Evolutionary conservation across 2,329 filamentous ascomycete species (phyloP).

Genomic region (Xylogone sp.): DNA sequence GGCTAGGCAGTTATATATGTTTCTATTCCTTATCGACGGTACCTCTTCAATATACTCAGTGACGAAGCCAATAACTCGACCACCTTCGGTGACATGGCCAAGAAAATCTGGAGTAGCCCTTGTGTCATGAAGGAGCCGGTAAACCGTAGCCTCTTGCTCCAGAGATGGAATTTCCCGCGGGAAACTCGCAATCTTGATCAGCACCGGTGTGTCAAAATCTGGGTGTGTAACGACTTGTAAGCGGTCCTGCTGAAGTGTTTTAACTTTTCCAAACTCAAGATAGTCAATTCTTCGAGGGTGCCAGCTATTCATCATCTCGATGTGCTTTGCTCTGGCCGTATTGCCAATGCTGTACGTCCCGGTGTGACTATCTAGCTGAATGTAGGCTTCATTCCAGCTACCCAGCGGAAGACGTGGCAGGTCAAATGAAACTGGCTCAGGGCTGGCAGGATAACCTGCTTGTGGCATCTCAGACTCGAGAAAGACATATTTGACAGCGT

Average conservation of each 20-base stretch:
- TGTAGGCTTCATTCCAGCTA: not conserved
- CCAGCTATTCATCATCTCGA: not conserved
- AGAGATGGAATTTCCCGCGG: not conserved
- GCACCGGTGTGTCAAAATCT: not conserved
- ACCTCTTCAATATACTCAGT: not conserved
- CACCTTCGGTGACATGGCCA: constrained; percentile 3
- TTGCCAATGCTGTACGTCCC: not conserved
- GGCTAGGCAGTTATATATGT: constrained; percentile 3
- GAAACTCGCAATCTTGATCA: not conserved
- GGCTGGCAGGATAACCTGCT: not conserved
- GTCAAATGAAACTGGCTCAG: not conserved
- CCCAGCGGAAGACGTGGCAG: not conserved
- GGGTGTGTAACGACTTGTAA: not conserved
- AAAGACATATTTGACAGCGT: not conserved
- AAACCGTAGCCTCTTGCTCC: not conserved
- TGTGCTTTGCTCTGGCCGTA: not conserved
- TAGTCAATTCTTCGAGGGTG: not conserved
- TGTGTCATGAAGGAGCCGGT: not conserved
- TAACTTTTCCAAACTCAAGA: not conserved
- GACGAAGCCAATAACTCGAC: not conserved
- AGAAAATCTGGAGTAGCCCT: constrained; percentile 5
- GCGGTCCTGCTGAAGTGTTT: not conserved
- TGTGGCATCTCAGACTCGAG: not conserved
- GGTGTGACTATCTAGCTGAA: not conserved
- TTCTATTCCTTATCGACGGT: not conserved